Percentiles rank a stretch among this genome's conserved stretches.
These are phyloP conservation scores for Curvularia verruculosa DNA, from an alignment of 2,329 filamentous ascomycete species.

Conservation along the genomic window DNA sequence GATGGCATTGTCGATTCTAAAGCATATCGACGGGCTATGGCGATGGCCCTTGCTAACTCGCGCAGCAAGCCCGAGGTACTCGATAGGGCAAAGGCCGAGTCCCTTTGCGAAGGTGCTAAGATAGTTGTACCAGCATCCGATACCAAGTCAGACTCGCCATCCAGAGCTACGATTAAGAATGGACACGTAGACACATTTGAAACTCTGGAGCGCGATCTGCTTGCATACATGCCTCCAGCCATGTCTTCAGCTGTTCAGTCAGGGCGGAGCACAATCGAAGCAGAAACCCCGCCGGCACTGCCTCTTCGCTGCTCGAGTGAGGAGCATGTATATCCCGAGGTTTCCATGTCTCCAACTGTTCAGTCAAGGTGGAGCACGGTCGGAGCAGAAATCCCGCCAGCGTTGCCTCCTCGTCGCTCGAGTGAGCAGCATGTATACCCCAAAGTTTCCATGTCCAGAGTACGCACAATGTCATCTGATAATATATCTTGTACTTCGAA, in stretches of 20 bases:
- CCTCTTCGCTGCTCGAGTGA: conserved; percentile 30
- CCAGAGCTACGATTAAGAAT: background rate
- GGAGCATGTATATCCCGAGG: background rate
- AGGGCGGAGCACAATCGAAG: no score
- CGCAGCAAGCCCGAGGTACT: conserved; percentile 4
- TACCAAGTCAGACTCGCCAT: background rate
- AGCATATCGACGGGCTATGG: conserved; percentile 42
- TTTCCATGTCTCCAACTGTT: no score
- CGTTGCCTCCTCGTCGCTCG: conserved; percentile 31
- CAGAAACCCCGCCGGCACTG: conserved; percentile 18
- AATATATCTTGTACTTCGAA: conserved; percentile 16
- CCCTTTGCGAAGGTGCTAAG: conserved; percentile 8
- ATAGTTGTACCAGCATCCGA: conserved; percentile 3
- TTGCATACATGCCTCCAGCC: conserved; percentile 24
- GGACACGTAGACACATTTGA: conserved; percentile 18
- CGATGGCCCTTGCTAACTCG: conserved; percentile 27
- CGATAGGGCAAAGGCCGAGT: conserved; percentile 5
- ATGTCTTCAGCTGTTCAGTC: conserved; percentile 14
- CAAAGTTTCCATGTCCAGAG: conserved; percentile 1
- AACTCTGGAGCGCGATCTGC: conserved; percentile 22
- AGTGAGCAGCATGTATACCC: conserved; percentile 13
- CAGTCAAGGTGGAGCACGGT: no score
- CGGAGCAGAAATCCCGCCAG: conserved; percentile 9
- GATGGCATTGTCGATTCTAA: conserved; percentile 42
- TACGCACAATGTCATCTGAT: conserved; percentile 17